Base-by-base conservation (phyloP, 768 basidiomycete species). In the Pleurotus salmoneostramineus region DNA sequence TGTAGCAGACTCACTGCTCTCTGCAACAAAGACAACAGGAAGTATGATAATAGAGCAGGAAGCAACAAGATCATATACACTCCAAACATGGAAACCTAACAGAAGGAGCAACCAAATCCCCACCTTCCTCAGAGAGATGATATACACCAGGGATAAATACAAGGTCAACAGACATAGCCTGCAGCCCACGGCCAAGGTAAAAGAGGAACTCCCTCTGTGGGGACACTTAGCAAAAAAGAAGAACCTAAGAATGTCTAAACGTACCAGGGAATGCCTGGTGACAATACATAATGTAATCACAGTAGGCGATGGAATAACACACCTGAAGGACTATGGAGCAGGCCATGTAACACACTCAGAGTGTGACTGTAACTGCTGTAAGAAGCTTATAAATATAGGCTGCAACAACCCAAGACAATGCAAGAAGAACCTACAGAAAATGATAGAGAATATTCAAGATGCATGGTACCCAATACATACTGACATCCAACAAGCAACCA, bases 11-110 rank as follows among this genome's bases (percentile, higher is more conserved):
- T 1, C 21, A 27, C 21, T 27, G 3, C 3, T 27, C 1, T 27
- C 3, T 27, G 21, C 3, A 3, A 27, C 21, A 1, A 27, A 27
- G 3, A 3, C 21, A 1, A 3, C 21, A 4, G 46, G 64, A 0
- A 63, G 69, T 44, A 64, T 66, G 61, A 34, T 62, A 0, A 58
- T 66, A 2, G 67, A 62, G 0, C 65, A 64, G 8, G 59, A 60
- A 15, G 34, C 46, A 1, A 1, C 3, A 3, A 27, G 3, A 27
- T 27, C 21, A 27, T 27, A 27, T 27, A 3, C 21, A 1, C 21
- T 27, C 21, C 21, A 27, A 27, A 27, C 21, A 1, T 27, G 21
- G 21, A 27, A 27, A 27, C 21, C 21, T 27, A 27, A 27, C 21
- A 27, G 21, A 27, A 27, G 21, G 21, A 1, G 2, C 21, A 27